These are phyloP conservation scores for Plasmodium cynomolgi DNA, from an alignment of 169 alveolate genomes.

Conservation along the genomic window DNA sequence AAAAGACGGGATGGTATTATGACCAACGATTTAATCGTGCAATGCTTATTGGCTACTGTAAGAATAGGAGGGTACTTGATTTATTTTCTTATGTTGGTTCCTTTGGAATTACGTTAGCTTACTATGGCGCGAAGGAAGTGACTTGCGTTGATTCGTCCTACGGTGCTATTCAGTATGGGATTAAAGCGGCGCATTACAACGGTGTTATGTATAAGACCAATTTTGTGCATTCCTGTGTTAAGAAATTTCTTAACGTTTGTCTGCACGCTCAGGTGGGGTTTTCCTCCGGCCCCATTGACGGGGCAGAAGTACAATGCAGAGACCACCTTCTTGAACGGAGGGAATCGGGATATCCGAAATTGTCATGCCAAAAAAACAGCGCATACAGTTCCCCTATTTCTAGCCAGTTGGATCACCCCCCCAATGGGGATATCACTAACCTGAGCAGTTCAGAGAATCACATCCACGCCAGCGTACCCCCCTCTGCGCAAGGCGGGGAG, in stretches of 20 bases:
- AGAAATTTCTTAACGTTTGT: conserved; percentile 36
- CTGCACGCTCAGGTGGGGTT: conserved; percentile 1
- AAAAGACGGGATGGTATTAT: conserved; percentile 79
- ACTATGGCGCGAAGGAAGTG: conserved; percentile 78
- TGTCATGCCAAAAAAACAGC: neutral
- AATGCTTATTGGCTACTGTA: conserved; percentile 72
- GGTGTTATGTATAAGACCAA: conserved; percentile 48
- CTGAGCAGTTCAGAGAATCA: neutral
- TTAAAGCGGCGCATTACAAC: conserved; percentile 68
- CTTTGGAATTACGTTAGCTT: conserved; percentile 78
- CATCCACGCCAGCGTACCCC: neutral
- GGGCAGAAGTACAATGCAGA: neutral
- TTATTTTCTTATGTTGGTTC: conserved; percentile 77
- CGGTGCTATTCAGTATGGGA: conserved; percentile 65
- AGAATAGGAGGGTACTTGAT: conserved; percentile 74
- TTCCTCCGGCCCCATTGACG: neutral
- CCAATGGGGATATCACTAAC: neutral
- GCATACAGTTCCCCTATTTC: neutral
- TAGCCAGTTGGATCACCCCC: neutral
- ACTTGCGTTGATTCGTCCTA: conserved; percentile 78
- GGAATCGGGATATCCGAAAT: neutral
- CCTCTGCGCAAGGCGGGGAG: neutral
- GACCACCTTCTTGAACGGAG: neutral
- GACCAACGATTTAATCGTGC: conserved; percentile 75
- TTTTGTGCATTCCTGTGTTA: conserved; percentile 67